Conservation (phyloP, 1,284 basidiomycete species). For the Heliocybe sulcata region DNA sequence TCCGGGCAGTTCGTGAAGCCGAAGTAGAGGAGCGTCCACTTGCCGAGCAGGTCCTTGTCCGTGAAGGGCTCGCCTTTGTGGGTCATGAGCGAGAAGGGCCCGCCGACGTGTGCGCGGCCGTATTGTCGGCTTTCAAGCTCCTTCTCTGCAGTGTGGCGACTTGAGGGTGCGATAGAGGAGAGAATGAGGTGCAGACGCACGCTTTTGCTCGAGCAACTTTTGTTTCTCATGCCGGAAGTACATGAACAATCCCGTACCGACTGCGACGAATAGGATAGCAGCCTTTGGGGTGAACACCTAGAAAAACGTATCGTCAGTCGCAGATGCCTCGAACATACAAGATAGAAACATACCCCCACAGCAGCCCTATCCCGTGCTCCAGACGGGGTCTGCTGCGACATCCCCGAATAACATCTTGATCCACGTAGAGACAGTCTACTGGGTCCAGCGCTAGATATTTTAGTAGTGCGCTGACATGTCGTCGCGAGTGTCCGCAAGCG, state of each 20-base stretch:
- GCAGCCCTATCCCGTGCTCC: slow-evolving; percentile 10
- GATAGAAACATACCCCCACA: slow-evolving; percentile 10
- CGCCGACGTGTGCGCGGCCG: slow-evolving; percentile 80
- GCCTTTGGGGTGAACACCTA: slow-evolving; percentile 88
- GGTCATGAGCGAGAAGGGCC: slow-evolving; percentile 76
- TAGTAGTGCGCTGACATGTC: not conserved
- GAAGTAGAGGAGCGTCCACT: slow-evolving; percentile 92
- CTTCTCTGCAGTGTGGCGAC: slow-evolving; percentile 47
- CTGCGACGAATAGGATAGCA: slow-evolving; percentile 75
- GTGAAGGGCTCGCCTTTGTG: slow-evolving; percentile 71
- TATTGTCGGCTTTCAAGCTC: slow-evolving; percentile 51
- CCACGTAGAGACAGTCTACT: too few relatives aligned
- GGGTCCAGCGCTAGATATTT: too few relatives aligned
- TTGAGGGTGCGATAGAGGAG: not conserved
- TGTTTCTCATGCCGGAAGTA: slow-evolving; percentile 91
- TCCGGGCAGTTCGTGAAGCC: slow-evolving; percentile 98
- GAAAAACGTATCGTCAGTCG: not conserved
- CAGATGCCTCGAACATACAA: not conserved
- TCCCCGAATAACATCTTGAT: not conserved
- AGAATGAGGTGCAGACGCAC: slow-evolving; percentile 30
- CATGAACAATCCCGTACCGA: slow-evolving; percentile 77
- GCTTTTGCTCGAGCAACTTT: slow-evolving; percentile 66
- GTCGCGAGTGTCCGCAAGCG: not conserved
- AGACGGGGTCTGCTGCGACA: slow-evolving; percentile 7
- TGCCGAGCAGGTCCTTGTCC: slow-evolving; percentile 78